Percentiles rank a stretch among this genome's conserved stretches.
Conservation (phyloP, 164 flowering plant species). For the Berberis vulgaris region DNA sequence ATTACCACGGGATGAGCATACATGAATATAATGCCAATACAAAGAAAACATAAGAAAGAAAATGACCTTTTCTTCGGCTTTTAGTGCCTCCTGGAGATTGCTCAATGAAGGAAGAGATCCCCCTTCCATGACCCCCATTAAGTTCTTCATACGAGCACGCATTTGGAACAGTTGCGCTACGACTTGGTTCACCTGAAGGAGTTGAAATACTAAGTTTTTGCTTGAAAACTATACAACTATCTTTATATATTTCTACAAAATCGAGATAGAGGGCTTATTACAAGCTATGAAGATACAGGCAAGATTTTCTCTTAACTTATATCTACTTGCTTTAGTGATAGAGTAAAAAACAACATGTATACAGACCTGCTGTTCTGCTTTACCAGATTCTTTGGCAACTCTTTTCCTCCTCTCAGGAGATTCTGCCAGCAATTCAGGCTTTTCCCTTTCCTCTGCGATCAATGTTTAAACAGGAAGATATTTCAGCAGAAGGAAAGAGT, state of each 20-base stretch:
- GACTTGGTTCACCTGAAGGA: slow-evolving; percentile 76
- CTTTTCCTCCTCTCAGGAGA: slow-evolving; percentile 81
- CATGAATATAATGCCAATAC: not conserved
- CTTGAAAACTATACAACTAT: not conserved
- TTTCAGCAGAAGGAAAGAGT: not conserved
- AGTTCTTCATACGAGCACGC: slow-evolving; percentile 94
- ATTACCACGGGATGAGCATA: not conserved
- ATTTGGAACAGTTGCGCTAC: slow-evolving; percentile 96
- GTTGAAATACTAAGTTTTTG: not conserved
- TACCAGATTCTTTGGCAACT: slow-evolving; percentile 83
- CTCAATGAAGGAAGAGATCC: slow-evolving; percentile 89
- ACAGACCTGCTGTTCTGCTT: slow-evolving; percentile 85
- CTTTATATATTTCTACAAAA: too few relatives aligned
- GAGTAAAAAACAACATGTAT: not conserved
- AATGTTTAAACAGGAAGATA: not conserved
- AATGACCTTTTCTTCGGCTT: slow-evolving; percentile 69
- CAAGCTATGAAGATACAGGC: not conserved
- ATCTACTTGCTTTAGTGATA: not conserved
- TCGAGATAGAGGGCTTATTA: too few relatives aligned
- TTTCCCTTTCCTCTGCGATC: slow-evolving; percentile 88
- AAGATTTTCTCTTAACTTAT: not conserved
- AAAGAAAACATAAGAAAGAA: not conserved
- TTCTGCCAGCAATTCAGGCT: slow-evolving; percentile 89
- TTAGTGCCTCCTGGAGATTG: slow-evolving; percentile 84
- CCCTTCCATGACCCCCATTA: slow-evolving; percentile 91